Percentiles rank a stretch among this genome's conserved stretches.
These are phyloP conservation scores for Wickerhamiella pararugosa DNA, from an alignment of 1,139 yeast species.

Conservation along the genomic window DNA sequence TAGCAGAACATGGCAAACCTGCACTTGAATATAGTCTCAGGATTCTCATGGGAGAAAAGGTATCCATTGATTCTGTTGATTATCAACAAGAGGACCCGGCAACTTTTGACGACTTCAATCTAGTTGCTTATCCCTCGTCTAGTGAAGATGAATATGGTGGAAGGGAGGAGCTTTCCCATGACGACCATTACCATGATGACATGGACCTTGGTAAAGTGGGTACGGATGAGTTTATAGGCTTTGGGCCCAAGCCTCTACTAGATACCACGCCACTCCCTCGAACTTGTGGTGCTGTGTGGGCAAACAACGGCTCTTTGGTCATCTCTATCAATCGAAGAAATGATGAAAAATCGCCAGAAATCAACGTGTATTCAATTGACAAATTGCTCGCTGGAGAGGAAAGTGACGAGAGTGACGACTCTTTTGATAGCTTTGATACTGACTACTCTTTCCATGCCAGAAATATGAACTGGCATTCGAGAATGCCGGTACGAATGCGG, in stretches of 20 bases:
- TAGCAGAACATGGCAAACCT: conserved; percentile 42
- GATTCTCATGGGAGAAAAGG: conserved; percentile 66
- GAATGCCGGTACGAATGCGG: too few relatives aligned
- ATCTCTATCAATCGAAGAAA: conserved; percentile 62
- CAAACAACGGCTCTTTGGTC: conserved; percentile 59
- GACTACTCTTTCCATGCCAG: conserved; percentile 1
- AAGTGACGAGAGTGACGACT: conserved; percentile 15
- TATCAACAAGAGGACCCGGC: neutral
- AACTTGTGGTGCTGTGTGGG: conserved; percentile 88
- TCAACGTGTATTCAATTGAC: conserved; percentile 14
- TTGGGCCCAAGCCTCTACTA: conserved; percentile 19
- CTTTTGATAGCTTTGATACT: conserved; percentile 17
- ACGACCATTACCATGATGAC: conserved; percentile 8
- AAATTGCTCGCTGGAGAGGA: conserved; percentile 15
- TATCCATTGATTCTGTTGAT: conserved; percentile 32
- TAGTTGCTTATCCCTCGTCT: conserved; percentile 4
- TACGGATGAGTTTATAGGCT: conserved; percentile 5
- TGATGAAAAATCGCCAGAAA: conserved; percentile 11
- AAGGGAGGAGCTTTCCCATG: conserved; percentile 3
- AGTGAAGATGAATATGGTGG: conserved; percentile 25
- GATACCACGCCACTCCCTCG: conserved; percentile 86
- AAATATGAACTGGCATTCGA: neutral
- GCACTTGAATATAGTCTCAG: conserved; percentile 74
- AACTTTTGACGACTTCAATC: neutral
- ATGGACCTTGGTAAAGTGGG: conserved; percentile 9